phyloP scores from a whole-genome alignment of 73 alveolate genomes.

The Paramecium octaurelia region DNA sequence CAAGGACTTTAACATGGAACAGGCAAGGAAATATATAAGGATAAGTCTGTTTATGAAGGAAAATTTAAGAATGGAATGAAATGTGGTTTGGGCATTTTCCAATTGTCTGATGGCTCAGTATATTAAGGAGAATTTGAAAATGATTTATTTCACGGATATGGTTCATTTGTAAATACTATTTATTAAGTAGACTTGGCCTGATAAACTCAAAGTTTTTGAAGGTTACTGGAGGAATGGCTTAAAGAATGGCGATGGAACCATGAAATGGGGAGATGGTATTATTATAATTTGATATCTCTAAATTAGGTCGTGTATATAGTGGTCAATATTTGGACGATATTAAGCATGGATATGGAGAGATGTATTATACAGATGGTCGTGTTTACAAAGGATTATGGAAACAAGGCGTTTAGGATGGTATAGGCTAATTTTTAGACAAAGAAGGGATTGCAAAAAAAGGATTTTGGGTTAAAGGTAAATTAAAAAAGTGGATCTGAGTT shows the following conservation, averaged over 20 bases:
- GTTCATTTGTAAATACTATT: conserved; percentile 49
- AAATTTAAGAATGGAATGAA: conserved; percentile 2
- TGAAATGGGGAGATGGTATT: conserved; percentile 41
- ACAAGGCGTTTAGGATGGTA: background rate
- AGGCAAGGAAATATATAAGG: background rate
- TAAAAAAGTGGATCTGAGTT: background rate
- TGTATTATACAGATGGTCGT: conserved; percentile 29
- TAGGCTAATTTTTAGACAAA: conserved; percentile 8
- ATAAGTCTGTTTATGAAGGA: conserved; percentile 36
- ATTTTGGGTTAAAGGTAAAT: background rate
- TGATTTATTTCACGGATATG: conserved; percentile 57
- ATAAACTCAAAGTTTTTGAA: conserved; percentile 23
- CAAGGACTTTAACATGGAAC: background rate
- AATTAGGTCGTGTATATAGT: background rate
- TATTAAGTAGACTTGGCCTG: background rate
- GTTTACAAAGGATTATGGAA: background rate
- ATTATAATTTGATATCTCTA: background rate
- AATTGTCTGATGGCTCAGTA: conserved; percentile 8
- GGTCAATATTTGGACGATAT: background rate
- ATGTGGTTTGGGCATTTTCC: conserved; percentile 31
- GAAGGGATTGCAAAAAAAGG: background rate
- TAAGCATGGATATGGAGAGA: conserved; percentile 36
- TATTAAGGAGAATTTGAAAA: conserved; percentile 12
- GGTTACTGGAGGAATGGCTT: conserved; percentile 59
- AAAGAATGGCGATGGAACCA: conserved; percentile 43